Percentiles rank a stretch among this genome's conserved stretches.
Evolutionary conservation across 2,329 filamentous ascomycete species (phyloP).

Genomic region (Ascochyta rabiei): DNA sequence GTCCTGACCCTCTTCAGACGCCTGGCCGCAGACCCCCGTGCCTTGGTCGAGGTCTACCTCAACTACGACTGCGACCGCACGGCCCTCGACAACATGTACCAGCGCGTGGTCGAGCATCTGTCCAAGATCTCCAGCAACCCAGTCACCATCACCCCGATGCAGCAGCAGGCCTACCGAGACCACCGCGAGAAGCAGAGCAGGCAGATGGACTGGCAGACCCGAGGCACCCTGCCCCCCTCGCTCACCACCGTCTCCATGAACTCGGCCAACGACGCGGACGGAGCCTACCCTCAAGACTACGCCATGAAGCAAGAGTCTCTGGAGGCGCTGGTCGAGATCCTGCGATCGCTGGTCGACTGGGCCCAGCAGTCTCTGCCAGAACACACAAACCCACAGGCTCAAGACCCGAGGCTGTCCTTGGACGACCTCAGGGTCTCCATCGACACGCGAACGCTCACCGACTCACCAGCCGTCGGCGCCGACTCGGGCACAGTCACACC

Average conservation of each 20-base stretch:
- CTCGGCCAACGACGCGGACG: conserved; percentile 62
- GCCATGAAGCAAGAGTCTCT: conserved; percentile 87
- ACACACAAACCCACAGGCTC: conserved; percentile 50
- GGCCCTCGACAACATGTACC: conserved; percentile 93
- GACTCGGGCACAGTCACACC: conserved; percentile 54
- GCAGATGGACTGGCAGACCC: conserved; percentile 81
- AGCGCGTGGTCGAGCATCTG: conserved; percentile 89
- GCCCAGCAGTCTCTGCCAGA: conserved; percentile 70
- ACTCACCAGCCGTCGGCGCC: conserved; percentile 63
- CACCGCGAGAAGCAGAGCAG: conserved; percentile 67
- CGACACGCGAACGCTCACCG: conserved; percentile 69
- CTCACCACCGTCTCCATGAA: conserved; percentile 79
- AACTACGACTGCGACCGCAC: conserved; percentile 98
- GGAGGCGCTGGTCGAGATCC: conserved; percentile 84
- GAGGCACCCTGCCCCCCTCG: conserved; percentile 83
- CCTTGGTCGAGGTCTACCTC: conserved; percentile 91
- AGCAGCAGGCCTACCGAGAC: conserved; percentile 89
- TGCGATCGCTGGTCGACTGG: conserved; percentile 93
- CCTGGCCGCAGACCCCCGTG: conserved; percentile 82
- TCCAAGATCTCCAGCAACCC: conserved; percentile 84
- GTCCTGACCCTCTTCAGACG: conserved; percentile 86
- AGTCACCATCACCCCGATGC: conserved; percentile 73
- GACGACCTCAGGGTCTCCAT: conserved; percentile 74
- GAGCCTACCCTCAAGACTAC: conserved; percentile 85
- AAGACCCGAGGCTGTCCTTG: conserved; percentile 58